A percentile compares a stretch with the other conserved stretches of the same genome.
These are phyloP conservation scores for Canavalia ensiformis DNA, from an alignment of 306 rosid genomes.

Conservation along the genomic window DNA sequence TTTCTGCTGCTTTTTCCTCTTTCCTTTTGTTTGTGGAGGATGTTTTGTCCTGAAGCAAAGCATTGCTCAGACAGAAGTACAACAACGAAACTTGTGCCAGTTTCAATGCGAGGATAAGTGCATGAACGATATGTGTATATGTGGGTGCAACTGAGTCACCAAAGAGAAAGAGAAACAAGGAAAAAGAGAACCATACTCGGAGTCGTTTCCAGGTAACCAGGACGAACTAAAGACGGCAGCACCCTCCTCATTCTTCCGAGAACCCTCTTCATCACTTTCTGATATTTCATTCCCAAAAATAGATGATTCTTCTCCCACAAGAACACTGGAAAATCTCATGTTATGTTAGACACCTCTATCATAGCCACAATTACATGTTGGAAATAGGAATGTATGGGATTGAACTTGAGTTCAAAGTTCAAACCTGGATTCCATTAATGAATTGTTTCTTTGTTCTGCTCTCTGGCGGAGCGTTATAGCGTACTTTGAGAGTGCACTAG, in stretches of 20 bases:
- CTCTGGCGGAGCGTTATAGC: slow-evolving; percentile 64
- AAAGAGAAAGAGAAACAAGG: slow-evolving; percentile 4
- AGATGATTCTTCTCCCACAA: slow-evolving; percentile 79
- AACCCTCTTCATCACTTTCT: slow-evolving; percentile 72
- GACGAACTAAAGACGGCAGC: slow-evolving; percentile 74
- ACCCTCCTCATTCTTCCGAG: slow-evolving; percentile 60
- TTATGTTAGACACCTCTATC: slow-evolving; percentile 54
- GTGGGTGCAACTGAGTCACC: slow-evolving; percentile 25
- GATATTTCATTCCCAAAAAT: slow-evolving; percentile 62
- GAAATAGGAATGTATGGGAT: slow-evolving; percentile 26
- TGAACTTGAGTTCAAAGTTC: slow-evolving; percentile 36
- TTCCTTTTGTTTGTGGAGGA: slow-evolving; percentile 59
- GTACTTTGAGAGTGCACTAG: slow-evolving; percentile 75
- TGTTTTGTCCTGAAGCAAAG: slow-evolving; percentile 59
- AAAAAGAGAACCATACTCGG: slow-evolving; percentile 62
- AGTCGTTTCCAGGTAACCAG: slow-evolving; percentile 86
- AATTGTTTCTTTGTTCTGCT: slow-evolving; percentile 66
- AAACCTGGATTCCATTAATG: slow-evolving; percentile 85
- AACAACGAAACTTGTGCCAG: slow-evolving; percentile 24
- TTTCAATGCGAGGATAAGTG: slow-evolving; percentile 16
- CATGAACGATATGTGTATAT: not conserved
- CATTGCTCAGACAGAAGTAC: slow-evolving; percentile 29
- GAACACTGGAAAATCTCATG: slow-evolving; percentile 62
- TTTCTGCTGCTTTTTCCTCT: slow-evolving; percentile 55
- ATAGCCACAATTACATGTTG: slow-evolving; percentile 29